Base-by-base conservation (phyloP, 2,329 filamentous ascomycete species). In the Apiospora pterosperma region DNA sequence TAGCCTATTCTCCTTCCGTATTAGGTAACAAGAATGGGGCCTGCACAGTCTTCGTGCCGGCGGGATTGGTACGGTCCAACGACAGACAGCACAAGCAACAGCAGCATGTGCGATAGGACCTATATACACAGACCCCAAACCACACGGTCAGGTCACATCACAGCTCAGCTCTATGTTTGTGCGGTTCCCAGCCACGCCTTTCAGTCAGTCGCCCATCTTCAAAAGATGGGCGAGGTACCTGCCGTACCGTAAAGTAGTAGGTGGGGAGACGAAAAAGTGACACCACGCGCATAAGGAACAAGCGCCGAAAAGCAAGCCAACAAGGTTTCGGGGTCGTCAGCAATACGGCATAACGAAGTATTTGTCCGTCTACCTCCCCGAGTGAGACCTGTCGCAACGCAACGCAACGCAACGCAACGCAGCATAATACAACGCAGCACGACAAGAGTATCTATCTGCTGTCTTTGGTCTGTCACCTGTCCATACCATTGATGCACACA, bases 371-470 rank as follows among this genome's bases (percentile, higher is more conserved):
- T 31, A 14, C 44, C 48, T 55, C 11, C 48, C 48, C 19, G 48
- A n/a, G 48, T 55, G 48, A 55, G 48, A 55, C 48, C 48, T 55
- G 48, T 55, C 48, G 48, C 48, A 55, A 34, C 48, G 25, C 48
- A 55, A 55, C 25, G 28, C 48, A 34, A 14, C 38, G 12, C 38
- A 34, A 19, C 48, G 25, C 48, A 28, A n/a, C 48, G 21, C 21
- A 28, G 23, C 44, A 52, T 25, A 39, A 5, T 5, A 38, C 38
- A 41, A 5, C 38, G n/a, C 16, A 41, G 4, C 38, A 41, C n/a
- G n/a, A 19, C 38, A 41, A 41, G 7, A 28, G 14, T 4, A 28
- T 48, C 7, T 48, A 48, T 48, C 23, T 48, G 3, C 28, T 52
- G 25, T 31, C 25, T 34, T 52, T 39, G 10, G 28, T 19, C 48